phyloP scores from a whole-genome alignment of 1,284 basidiomycete genomes.

The Malassezia furfur region DNA sequence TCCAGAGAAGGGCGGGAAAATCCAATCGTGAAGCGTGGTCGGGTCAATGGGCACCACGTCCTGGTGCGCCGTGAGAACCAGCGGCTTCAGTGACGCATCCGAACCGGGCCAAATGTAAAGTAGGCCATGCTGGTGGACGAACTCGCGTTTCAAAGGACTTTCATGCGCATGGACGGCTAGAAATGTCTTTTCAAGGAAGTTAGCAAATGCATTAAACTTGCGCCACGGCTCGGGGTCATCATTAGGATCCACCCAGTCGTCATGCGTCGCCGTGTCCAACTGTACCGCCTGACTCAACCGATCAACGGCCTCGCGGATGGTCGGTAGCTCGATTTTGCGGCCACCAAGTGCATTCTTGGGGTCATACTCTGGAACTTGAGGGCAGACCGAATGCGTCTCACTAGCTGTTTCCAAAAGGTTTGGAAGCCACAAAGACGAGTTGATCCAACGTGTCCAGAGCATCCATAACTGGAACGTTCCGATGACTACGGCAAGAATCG shows the following conservation, averaged over 20 bases:
- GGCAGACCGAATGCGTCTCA: neutral
- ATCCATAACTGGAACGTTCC: neutral
- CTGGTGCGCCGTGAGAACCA: slow-evolving; percentile 56
- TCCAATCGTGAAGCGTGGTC: slow-evolving; percentile 52
- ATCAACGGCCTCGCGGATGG: neutral
- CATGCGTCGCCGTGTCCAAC: slow-evolving; percentile 32
- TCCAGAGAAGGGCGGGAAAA: slow-evolving; percentile 52
- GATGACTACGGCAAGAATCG: too few relatives aligned
- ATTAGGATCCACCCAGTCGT: slow-evolving; percentile 25
- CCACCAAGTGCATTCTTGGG: neutral
- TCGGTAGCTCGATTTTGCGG: neutral
- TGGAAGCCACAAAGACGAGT: too few relatives aligned
- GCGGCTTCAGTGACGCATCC: slow-evolving; percentile 56
- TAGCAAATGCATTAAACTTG: slow-evolving; percentile 26
- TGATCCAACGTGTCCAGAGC: too few relatives aligned
- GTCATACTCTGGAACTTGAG: slow-evolving; percentile 7
- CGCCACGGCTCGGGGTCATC: slow-evolving; percentile 23
- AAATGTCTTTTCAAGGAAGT: slow-evolving; percentile 24
- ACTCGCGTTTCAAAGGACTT: slow-evolving; percentile 21
- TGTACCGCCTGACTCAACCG: slow-evolving; percentile 29
- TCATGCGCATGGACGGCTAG: slow-evolving; percentile 25
- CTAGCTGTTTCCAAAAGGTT: too few relatives aligned
- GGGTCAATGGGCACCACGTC: slow-evolving; percentile 54
- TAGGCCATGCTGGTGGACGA: slow-evolving; percentile 59
- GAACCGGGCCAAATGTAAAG: slow-evolving; percentile 60